phyloP scores from a whole-genome alignment of 1,284 basidiomycete species.

The Apiotrichum mycotoxinovorans region DNA sequence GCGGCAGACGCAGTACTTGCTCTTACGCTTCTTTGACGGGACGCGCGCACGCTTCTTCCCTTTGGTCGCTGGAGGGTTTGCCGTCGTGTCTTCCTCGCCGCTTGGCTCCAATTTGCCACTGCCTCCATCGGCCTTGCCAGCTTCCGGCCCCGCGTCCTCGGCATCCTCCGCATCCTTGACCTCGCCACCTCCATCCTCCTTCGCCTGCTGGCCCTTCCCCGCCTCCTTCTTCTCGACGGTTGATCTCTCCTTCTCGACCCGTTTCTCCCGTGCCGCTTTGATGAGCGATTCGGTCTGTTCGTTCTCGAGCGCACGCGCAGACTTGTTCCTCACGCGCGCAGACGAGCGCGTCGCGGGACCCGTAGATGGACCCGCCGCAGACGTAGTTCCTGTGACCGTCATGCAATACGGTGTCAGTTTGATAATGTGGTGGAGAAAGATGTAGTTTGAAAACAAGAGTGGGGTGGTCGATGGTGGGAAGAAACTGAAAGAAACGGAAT shows the following conservation, averaged over 20 bases:
- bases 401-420: not conserved
- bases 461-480: too few relatives aligned
- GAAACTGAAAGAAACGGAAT: too few relatives aligned
- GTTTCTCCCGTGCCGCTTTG: conserved; percentile 2
- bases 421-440: too few relatives aligned
- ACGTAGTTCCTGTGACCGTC: not conserved
- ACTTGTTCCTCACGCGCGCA: conserved; percentile 26
- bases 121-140: not conserved
- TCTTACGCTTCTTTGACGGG: conserved; percentile 12
- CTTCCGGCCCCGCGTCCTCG: not conserved
- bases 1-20: conserved; percentile 39
- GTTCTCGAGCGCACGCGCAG: conserved; percentile 28
- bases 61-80: not conserved
- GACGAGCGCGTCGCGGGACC: conserved; percentile 18
- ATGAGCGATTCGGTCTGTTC: conserved; percentile 30
- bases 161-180: too few relatives aligned
- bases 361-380: not conserved
- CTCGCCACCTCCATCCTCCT: not conserved
- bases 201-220: not conserved
- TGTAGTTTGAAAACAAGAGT: not conserved
- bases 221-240: not conserved
- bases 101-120: not conserved
- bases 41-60: conserved; percentile 20
- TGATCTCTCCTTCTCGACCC: not conserved
- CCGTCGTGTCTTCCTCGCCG: not conserved